Conservation (phyloP, 495 filamentous ascomycete species). For the Hypoxylon lienhwacheense region DNA sequence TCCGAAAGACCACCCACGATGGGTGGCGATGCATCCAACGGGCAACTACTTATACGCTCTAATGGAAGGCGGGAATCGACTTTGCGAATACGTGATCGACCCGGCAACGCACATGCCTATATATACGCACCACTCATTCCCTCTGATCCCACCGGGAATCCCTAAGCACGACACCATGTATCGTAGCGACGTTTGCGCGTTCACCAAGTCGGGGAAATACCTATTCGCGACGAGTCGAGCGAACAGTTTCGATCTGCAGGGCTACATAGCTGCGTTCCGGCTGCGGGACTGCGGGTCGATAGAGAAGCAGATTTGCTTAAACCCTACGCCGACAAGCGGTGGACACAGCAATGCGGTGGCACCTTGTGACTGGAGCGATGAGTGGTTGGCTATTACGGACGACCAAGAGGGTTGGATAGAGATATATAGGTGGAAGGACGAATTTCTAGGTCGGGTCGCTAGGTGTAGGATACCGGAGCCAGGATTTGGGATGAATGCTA, state of each 20-base stretch:
- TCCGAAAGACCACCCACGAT: conserved; percentile 74
- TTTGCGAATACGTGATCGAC: conserved; percentile 80
- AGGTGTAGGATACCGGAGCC: conserved; percentile 73
- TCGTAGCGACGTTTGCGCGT: conserved; percentile 74
- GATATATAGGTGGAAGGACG: conserved; percentile 80
- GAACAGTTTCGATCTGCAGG: conserved; percentile 72
- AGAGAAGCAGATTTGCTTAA: conserved; percentile 73
- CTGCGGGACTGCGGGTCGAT: conserved; percentile 70
- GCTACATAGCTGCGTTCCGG: conserved; percentile 77
- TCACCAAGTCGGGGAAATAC: conserved; percentile 65
- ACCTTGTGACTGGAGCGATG: conserved; percentile 78
- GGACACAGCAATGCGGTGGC: conserved; percentile 83
- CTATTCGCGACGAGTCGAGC: conserved; percentile 81
- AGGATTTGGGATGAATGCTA: conserved; percentile 87
- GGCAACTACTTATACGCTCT: conserved; percentile 79
- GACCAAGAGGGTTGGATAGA: conserved; percentile 84
- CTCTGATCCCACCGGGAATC: conserved; percentile 72
- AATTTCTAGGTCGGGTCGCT: conserved; percentile 74
- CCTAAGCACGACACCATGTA: conserved; percentile 59
- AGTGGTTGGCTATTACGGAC: conserved; percentile 82
- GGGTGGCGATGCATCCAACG: conserved; percentile 77
- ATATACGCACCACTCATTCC: conserved; percentile 76
- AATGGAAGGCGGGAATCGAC: conserved; percentile 81
- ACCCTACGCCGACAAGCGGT: conserved; percentile 81
- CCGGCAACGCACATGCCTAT: conserved; percentile 73